phyloP scores from a whole-genome alignment of 257 asterid species.

The Solanum rostratum region DNA sequence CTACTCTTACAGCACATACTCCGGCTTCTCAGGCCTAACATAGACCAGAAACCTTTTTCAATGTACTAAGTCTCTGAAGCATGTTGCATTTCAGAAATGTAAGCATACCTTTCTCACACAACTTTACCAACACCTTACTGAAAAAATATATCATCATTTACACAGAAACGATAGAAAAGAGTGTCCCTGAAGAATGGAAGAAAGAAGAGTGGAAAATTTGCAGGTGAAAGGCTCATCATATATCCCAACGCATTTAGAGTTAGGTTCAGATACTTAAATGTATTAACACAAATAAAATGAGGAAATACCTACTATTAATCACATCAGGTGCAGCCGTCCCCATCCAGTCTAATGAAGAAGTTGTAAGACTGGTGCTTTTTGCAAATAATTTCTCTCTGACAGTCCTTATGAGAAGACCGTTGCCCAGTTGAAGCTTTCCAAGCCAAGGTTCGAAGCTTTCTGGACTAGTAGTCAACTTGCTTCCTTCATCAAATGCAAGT shows the following conservation, averaged over 20 bases:
- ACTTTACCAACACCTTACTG: neutral
- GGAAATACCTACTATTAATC: slow-evolving; percentile 54
- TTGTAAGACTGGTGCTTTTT: slow-evolving; percentile 14
- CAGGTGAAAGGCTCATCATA: neutral
- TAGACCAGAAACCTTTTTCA: neutral
- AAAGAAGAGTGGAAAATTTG: neutral
- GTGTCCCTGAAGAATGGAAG: neutral
- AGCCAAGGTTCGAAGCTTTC: slow-evolving; percentile 43
- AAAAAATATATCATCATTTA: neutral
- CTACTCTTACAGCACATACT: neutral
- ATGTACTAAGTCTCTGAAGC: neutral
- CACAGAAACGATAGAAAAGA: neutral
- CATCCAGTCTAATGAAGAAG: slow-evolving; percentile 89
- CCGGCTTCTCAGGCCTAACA: neutral
- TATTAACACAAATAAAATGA: neutral
- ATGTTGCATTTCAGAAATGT: neutral
- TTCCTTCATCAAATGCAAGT: slow-evolving; percentile 42
- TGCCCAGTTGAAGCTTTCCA: slow-evolving; percentile 61
- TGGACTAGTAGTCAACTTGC: slow-evolving; percentile 12
- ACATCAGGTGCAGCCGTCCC: slow-evolving; percentile 79
- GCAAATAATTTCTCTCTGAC: slow-evolving; percentile 23
- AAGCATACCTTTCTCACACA: neutral
- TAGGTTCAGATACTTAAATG: neutral
- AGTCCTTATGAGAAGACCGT: slow-evolving; percentile 31
- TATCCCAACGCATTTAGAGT: neutral